These are phyloP conservation scores for Thalassiosira ordinaria DNA, from an alignment of 352 stramenopile species.

Conservation along the genomic window DNA sequence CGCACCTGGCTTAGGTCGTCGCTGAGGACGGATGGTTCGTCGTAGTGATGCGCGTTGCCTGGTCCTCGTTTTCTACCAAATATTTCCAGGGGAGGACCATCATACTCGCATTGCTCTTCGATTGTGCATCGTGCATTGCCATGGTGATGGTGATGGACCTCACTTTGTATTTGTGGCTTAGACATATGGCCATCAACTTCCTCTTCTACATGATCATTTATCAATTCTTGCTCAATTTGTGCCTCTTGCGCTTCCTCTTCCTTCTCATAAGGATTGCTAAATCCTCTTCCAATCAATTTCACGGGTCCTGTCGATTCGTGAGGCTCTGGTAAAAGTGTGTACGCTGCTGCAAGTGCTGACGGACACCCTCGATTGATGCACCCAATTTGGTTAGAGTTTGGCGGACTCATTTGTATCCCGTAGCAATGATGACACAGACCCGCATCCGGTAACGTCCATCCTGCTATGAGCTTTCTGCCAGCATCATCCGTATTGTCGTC, in stretches of 20 bases:
- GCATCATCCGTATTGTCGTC: conserved; percentile 39
- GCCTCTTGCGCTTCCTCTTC: not conserved
- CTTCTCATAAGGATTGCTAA: not conserved
- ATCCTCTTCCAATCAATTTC: conserved; percentile 3
- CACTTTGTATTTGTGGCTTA: not conserved
- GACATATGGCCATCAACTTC: not conserved
- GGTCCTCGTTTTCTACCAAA: not conserved
- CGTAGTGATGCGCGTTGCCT: not conserved
- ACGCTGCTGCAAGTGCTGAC: not conserved
- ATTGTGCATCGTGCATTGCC: not conserved
- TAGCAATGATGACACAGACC: conserved; percentile 24
- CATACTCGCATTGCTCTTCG: not conserved
- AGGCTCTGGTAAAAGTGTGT: conserved; percentile 2
- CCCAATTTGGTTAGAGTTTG: conserved; percentile 16
- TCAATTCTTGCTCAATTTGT: too few relatives aligned
- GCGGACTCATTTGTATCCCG: conserved; percentile 36
- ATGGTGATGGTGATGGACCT: not conserved
- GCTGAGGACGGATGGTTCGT: conserved; percentile 33
- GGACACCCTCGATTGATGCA: conserved; percentile 40
- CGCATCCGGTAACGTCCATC: conserved; percentile 22
- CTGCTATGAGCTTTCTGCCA: conserved; percentile 9
- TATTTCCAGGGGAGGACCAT: conserved; percentile 23
- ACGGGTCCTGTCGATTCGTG: conserved; percentile 1
- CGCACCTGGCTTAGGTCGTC: conserved; percentile 35
- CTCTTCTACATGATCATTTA: not conserved